These are phyloP conservation scores for Curvularia sp. DNA, from an alignment of 2,329 filamentous ascomycete genomes.

Conservation along the genomic window DNA sequence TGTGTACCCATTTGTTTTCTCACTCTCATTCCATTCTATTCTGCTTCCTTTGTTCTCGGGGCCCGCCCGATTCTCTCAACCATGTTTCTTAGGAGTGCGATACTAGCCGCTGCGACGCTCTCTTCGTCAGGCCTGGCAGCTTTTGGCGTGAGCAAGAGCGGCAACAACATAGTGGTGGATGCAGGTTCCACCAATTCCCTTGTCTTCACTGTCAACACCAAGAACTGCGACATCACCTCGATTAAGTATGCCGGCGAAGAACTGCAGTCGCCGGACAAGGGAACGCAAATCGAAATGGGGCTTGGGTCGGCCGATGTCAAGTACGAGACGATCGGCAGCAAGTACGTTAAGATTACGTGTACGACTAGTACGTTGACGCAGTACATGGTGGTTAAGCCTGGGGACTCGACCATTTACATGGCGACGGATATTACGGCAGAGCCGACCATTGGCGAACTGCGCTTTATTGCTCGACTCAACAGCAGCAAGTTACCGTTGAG, in stretches of 20 bases:
- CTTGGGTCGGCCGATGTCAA: conserved; percentile 66
- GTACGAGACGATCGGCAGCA: conserved; percentile 45
- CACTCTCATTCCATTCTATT: neutral
- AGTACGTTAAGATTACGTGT: conserved; percentile 68
- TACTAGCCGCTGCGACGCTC: conserved; percentile 39
- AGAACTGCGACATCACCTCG: conserved; percentile 69
- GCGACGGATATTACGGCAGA: conserved; percentile 65
- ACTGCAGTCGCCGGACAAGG: conserved; percentile 62
- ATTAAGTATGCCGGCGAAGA: conserved; percentile 67
- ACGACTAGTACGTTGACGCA: conserved; percentile 67
- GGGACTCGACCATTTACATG: conserved; percentile 64
- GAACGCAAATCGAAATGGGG: conserved; percentile 66
- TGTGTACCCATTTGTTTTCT: neutral
- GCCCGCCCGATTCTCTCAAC: neutral
- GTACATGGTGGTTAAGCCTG: conserved; percentile 67
- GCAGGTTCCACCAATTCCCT: conserved; percentile 45
- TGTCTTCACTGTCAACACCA: conserved; percentile 49
- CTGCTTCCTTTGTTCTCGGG: too few species aligned
- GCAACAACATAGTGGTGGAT: conserved; percentile 44
- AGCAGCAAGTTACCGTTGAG: conserved; percentile 49
- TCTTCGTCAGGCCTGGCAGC: conserved; percentile 42
- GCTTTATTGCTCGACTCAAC: conserved; percentile 69
- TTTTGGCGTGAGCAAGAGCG: conserved; percentile 47
- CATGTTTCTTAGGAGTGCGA: conserved; percentile 38
- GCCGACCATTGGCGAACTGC: conserved; percentile 59